phyloP scores from a whole-genome alignment of 805 yeast genomes.

The Clavispora vitiphila region DNA sequence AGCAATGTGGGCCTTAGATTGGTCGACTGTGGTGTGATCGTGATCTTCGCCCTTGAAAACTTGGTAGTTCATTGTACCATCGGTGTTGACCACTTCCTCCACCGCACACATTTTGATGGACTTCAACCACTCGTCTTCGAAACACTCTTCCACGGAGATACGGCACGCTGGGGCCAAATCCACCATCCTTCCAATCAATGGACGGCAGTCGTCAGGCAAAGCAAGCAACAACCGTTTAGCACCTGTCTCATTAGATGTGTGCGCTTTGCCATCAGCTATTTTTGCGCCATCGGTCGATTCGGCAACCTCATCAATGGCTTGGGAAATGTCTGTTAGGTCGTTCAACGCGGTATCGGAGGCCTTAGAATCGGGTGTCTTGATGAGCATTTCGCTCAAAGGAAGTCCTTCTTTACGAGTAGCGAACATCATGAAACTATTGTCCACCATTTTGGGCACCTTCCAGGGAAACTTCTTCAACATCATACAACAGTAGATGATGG shows the following conservation, averaged over 20 bases:
- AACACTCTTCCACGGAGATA: constrained; percentile 73
- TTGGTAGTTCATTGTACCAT: constrained; percentile 32
- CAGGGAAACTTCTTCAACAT: constrained; percentile 87
- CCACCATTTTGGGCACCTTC: constrained; percentile 83
- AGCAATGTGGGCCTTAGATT: constrained; percentile 92
- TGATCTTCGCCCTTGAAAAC: constrained; percentile 54
- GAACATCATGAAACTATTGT: constrained; percentile 77
- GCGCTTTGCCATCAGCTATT: constrained; percentile 33
- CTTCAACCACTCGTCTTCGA: constrained; percentile 65
- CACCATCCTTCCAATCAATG: constrained; percentile 70
- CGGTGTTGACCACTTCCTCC: constrained; percentile 35
- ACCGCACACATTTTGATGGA: constrained; percentile 68
- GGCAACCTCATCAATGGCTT: constrained; percentile 16
- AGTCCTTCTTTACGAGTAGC: constrained; percentile 64
- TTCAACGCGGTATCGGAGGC: constrained; percentile 5
- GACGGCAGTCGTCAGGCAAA: constrained; percentile 63
- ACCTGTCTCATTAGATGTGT: constrained; percentile 64
- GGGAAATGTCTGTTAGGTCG: constrained; percentile 17
- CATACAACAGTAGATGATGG: constrained; percentile 91
- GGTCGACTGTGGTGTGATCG: constrained; percentile 84
- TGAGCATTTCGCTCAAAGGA: constrained; percentile 58
- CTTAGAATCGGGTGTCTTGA: constrained; percentile 38
- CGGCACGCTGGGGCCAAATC: constrained; percentile 83
- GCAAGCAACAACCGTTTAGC: constrained; percentile 69
- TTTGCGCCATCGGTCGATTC: constrained; percentile 8